Base-by-base conservation (phyloP, 352 stramenopile genomes). In the Plasmopara viticola region DNA sequence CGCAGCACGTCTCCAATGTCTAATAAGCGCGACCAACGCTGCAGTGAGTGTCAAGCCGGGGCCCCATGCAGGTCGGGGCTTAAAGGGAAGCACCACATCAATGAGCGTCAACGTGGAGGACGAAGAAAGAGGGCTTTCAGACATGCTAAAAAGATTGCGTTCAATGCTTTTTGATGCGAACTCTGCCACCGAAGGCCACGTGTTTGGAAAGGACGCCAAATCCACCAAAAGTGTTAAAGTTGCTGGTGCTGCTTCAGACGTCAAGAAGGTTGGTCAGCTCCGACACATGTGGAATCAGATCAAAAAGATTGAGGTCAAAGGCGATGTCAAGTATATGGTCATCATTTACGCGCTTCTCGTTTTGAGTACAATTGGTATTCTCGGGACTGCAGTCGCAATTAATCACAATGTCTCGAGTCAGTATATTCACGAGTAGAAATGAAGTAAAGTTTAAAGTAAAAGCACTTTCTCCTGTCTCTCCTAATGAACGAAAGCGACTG, bases 361-460 rank as follows among this genome's bases (percentile, higher is more conserved):
- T 15, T 29, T 62, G 10, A 34, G 29, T 7, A 20, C 52, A 15
- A 14, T 48, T 38, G 35, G 34, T 12, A 62, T 62, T 43, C 1
- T 34, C 30, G 18, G 12, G 2, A 25, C n/a, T 9, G 56, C 17
- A 14, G 13, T 13, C 2, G 1, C 28, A 0, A 62, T 62, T 5
- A 49, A 18, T 29, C 40, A 17, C n/a, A 48, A 58, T 18, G 29
- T 47, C 33, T 25, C 38, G 29, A 50, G 38, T 46, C 52, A 48
- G 48, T 62, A 62, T 29, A 54, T 62, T 34, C 56, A 50, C 14
- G 31, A 44, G 35, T n/a, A 53, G 13, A 29, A n/a, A 38, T n/a
- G 9, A 37, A 12, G 4, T 18, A 14, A 30, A 17, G 14, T 30
- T 15, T 14, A 52, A 44, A 25, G 44, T 20, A 1, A 18, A 44